Percentiles rank a stretch among this genome's conserved stretches.
Evolutionary conservation across 2,329 filamentous ascomycete genomes (phyloP).

Genomic region (Colletotrichum australisinense): DNA sequence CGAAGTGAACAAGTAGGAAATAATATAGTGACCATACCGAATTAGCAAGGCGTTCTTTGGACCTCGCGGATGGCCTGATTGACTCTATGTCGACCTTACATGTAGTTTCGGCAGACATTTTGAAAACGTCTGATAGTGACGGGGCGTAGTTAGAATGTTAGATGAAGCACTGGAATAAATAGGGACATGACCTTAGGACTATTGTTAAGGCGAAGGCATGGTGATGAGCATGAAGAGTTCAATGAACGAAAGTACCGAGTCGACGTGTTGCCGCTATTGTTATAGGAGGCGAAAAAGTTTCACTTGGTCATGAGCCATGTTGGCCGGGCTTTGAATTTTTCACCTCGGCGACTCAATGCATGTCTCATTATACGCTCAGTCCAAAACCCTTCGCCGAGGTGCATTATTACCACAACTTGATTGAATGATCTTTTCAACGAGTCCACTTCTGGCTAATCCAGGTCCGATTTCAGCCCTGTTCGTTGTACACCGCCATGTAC

Average conservation of each 20-base stretch:
- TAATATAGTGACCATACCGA: not conserved
- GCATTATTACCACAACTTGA: too few relatives aligned
- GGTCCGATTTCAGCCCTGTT: too few relatives aligned
- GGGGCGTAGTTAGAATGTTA: too few relatives aligned
- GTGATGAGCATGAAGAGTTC: not conserved
- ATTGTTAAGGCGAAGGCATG: not conserved
- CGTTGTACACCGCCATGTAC: too few relatives aligned
- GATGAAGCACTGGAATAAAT: too few relatives aligned
- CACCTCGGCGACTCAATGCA: not conserved
- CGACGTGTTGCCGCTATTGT: not conserved
- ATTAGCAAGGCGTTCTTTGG: not conserved
- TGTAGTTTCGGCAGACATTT: not conserved
- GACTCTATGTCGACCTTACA: not conserved
- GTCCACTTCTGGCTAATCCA: too few relatives aligned
- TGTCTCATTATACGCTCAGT: too few relatives aligned
- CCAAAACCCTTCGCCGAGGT: too few relatives aligned
- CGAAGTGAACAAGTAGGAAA: not conserved
- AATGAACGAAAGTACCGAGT: not conserved
- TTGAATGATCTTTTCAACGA: too few relatives aligned
- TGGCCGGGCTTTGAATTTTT: not conserved
- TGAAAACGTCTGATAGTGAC: not conserved
- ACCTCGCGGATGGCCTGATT: not conserved
- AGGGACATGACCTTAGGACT: too few relatives aligned
- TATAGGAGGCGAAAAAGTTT: not conserved
- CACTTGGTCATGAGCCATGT: not conserved